Conservation (phyloP, 2,329 filamentous ascomycete species). For the Aspergillus awamori region DNA sequence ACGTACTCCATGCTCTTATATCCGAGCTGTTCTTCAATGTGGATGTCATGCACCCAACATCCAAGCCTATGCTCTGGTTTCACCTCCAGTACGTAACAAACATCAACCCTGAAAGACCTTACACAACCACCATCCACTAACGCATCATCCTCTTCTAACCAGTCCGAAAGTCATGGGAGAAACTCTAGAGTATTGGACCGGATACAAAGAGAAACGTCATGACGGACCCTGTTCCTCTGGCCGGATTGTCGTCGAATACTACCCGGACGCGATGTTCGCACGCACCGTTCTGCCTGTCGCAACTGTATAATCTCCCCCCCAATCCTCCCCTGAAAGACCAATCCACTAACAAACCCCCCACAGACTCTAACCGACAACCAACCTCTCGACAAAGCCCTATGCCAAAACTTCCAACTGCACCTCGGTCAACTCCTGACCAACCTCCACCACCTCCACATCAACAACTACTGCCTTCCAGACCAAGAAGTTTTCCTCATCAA, state of each 20-base stretch:
- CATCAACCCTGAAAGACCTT: no score
- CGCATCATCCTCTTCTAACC: neutral
- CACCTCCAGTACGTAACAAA: no score
- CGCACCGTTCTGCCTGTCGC: conserved; percentile 25
- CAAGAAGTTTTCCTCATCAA: conserved; percentile 35
- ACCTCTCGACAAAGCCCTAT: conserved; percentile 21
- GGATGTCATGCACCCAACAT: conserved; percentile 8
- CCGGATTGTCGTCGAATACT: conserved; percentile 23
- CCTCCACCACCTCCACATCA: conserved; percentile 19
- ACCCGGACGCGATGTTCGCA: conserved; percentile 9
- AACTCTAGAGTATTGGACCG: conserved; percentile 31
- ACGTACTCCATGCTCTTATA: conserved; percentile 30
- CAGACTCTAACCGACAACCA: conserved; percentile 23
- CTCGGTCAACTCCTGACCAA: conserved; percentile 29
- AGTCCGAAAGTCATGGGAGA: conserved; percentile 23
- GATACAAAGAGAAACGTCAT: conserved; percentile 25
- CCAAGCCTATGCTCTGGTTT: no score
- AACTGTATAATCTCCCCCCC: conserved; percentile 16
- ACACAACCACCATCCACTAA: neutral
- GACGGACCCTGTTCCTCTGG: conserved; percentile 27
- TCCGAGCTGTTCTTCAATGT: conserved; percentile 26
- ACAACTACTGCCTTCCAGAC: conserved; percentile 31
- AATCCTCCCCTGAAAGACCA: neutral
- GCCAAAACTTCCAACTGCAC: conserved; percentile 31
- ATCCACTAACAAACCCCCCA: neutral